Evolutionary conservation across 169 alveolate genomes (phyloP), one percentile per base, ranked within the genome.

Genomic region (Cryptosporidium felis): DNA sequence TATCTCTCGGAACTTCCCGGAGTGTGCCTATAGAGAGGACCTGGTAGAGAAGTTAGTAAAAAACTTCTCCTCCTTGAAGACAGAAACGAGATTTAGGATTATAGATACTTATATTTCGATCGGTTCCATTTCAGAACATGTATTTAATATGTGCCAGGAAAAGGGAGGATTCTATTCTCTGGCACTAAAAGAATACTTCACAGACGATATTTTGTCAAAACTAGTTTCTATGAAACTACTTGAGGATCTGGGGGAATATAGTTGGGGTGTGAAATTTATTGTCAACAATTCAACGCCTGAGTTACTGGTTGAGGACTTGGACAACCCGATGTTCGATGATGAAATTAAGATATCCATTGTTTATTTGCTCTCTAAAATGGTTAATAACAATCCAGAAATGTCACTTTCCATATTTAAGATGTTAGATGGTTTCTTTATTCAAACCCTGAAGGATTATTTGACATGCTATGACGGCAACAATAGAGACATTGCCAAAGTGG

Each of bases 181-280:
- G 26, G 85, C 66, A 18, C 16, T 74, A 21, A 49, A 74, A n/a
- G 85, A 74, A 10, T 74, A 74, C 41, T 74, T 74, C 56, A 74
- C 74, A 1, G 85, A 74, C 18, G 85, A 74, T 53, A 74, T 53
- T 10, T 45, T 74, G 36, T 26, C 56, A 32, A 74, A 74, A 18
- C 18, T 74, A 2, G 85, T 56, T 0, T 74, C 85, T 26, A 53
- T 74, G 56, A 74, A 56, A 34, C 41, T 74, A 74, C 41, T 74
- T 16, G 85, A 74, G 14, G 85, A 74, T 53, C 14, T 74, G 32
- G 85, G 85, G 36, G 85, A 74, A 34, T 74, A 74, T 18, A 56
- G 26, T 18, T 74, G 67, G 65, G 85, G 85, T 16, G 49, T 74
- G 9, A 58, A 56, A 16, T 74, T 74, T 74, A 53, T 74, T 26